Conservation (phyloP, 305 asterid species). For the Andrographis paniculata region DNA sequence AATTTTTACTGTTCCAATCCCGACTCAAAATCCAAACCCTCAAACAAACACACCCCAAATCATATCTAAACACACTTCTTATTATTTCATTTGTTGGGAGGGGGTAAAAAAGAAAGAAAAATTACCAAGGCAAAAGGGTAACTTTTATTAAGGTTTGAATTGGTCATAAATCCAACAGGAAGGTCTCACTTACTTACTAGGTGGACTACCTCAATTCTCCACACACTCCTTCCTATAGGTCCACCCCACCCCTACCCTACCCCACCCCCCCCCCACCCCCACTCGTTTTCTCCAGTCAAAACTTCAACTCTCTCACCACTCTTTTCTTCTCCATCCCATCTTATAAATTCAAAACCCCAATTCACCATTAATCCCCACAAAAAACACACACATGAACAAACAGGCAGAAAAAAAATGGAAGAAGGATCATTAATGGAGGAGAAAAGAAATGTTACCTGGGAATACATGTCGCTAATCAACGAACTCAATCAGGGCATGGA, state of each 20-base stretch:
- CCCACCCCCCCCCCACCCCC: conserved; percentile 33
- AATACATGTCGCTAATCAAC: conserved; percentile 33
- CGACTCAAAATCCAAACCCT: too few species aligned
- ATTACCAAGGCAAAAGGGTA: too few species aligned
- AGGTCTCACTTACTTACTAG: too few species aligned
- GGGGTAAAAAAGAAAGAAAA: too few species aligned
- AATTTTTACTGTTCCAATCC: too few species aligned
- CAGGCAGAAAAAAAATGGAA: too few species aligned
- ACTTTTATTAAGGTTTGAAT: conserved; percentile 15
- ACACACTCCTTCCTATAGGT: background rate
- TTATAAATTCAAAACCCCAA: conserved; percentile 15
- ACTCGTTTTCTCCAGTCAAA: conserved; percentile 63
- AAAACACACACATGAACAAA: too few species aligned
- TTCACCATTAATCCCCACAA: conserved; percentile 3
- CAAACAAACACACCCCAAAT: too few species aligned
- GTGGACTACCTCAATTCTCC: conserved; percentile 17
- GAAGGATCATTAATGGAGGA: conserved; percentile 7
- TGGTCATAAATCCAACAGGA: conserved; percentile 39
- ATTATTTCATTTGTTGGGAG: background rate
- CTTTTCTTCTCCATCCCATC: conserved; percentile 14
- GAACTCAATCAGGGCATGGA: conserved; percentile 58
- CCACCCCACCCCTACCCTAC: conserved; percentile 4
- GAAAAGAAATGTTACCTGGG: conserved; percentile 37
- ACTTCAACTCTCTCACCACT: conserved; percentile 25
- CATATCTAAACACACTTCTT: too few species aligned